phyloP scores from a whole-genome alignment of 2,329 filamentous ascomycete genomes.

The Aspergillus pseudonomiae region DNA sequence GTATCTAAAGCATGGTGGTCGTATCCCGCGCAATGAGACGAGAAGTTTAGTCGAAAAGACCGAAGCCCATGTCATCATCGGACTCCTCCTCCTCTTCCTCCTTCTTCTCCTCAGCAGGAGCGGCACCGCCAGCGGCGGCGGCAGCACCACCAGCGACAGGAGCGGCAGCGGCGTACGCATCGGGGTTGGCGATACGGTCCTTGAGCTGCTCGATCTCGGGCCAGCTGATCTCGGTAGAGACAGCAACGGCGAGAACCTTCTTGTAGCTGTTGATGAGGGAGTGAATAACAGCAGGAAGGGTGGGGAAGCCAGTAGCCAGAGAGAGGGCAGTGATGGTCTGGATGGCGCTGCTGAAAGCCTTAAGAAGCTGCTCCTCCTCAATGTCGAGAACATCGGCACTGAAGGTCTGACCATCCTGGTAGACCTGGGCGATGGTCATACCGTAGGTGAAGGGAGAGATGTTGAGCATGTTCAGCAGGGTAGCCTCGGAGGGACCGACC shows the following conservation, averaged over 20 bases:
- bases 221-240: conserved; percentile 92
- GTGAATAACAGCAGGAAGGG: conserved; percentile 94
- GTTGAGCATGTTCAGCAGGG: conserved; percentile 99
- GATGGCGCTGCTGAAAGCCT: conserved; percentile 78
- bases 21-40: conserved; percentile 27
- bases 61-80: conserved; percentile 69
- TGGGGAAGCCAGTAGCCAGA: conserved; percentile 92
- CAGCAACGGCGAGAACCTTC: conserved; percentile 83
- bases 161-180: conserved; percentile 85
- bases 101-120: conserved; percentile 58
- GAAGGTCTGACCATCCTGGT: conserved; percentile 97
- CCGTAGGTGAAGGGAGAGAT: conserved; percentile 99
- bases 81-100: conserved; percentile 70
- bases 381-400: conserved; percentile 84
- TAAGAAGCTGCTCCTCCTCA: conserved; percentile 89
- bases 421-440: conserved; percentile 94
- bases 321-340: conserved; percentile 87
- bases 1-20: conserved; percentile 43
- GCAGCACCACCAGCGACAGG: conserved; percentile 67
- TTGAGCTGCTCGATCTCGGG: conserved; percentile 96
- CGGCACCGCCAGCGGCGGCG: conserved; percentile 54
- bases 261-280: conserved; percentile 97
- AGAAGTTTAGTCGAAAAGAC: conserved; percentile 69
- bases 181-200: conserved; percentile 99
- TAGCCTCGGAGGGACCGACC: conserved; percentile 98